A percentile compares a stretch with the other conserved stretches of the same genome.
Conservation (phyloP, 2,329 filamentous ascomycete genomes). For the Aspergillus fumigatiaffinis region DNA sequence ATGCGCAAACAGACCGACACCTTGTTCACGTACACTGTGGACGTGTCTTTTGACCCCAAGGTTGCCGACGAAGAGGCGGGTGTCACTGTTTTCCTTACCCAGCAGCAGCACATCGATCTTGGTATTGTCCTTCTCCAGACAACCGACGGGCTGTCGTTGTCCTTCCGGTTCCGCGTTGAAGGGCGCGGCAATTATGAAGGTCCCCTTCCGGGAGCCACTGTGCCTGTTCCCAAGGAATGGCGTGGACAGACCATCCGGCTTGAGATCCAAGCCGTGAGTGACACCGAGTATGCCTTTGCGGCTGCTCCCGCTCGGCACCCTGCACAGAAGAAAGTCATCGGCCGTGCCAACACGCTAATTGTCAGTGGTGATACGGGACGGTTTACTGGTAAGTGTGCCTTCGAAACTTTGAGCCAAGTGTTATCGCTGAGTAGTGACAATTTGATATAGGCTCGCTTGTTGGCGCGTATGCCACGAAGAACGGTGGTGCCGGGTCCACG, state of each 20-base stretch:
- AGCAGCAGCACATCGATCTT: conserved; percentile 18
- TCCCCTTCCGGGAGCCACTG: neutral
- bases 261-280: conserved; percentile 4
- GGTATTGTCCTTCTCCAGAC: conserved; percentile 8
- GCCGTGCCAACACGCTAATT: neutral
- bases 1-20: conserved; percentile 16
- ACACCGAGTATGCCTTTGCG: conserved; percentile 1
- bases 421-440: neutral
- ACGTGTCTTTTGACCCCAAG: conserved; percentile 3
- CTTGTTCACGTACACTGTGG: conserved; percentile 13
- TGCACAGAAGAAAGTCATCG: neutral
- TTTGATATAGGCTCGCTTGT: conserved; percentile 1
- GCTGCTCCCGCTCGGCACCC: neutral
- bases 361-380: conserved; percentile 4
- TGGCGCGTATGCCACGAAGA: conserved; percentile 1
- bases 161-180: neutral
- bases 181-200: neutral
- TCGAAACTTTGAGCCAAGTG: neutral
- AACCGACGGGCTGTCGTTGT: conserved; percentile 1
- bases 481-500: neutral
- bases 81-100: conserved; percentile 14
- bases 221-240: conserved; percentile 7
- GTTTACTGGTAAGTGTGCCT: conserved; percentile 1
- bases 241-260: neutral
- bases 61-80: conserved; percentile 11